phyloP scores from a whole-genome alignment of 352 stramenopile genomes.

The Phytophthora tubulina region DNA sequence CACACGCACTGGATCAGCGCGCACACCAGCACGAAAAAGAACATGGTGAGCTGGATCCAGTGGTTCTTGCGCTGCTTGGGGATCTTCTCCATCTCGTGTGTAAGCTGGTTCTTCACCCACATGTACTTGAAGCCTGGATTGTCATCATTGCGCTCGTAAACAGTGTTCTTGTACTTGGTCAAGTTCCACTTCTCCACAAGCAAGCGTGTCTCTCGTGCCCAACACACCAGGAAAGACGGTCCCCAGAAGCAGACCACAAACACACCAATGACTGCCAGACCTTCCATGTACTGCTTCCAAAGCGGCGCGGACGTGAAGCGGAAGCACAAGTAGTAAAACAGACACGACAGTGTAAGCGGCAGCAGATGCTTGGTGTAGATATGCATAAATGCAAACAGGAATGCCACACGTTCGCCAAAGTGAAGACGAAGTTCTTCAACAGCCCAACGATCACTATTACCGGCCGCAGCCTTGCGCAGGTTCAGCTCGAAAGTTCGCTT shows the following conservation, averaged over 20 bases:
- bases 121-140: conserved; percentile 89
- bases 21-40: conserved; percentile 83
- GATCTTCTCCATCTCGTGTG: conserved; percentile 91
- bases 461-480: conserved; percentile 68
- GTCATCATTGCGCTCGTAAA: conserved; percentile 89
- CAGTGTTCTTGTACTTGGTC: conserved; percentile 90
- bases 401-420: conserved; percentile 90
- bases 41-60: conserved; percentile 88
- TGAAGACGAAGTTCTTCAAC: conserved; percentile 89
- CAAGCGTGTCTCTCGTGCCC: conserved; percentile 88
- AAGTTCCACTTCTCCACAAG: conserved; percentile 92
- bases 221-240: conserved; percentile 84
- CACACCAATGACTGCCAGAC: conserved; percentile 73
- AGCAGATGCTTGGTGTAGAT: conserved; percentile 91
- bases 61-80: conserved; percentile 87
- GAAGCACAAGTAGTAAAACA: conserved; percentile 85
- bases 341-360: conserved; percentile 67
- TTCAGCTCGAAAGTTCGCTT: conserved; percentile 84
- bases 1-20: conserved; percentile 84
- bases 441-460: conserved; percentile 87
- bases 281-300: conserved; percentile 82
- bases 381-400: conserved; percentile 92
- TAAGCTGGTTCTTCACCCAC: conserved; percentile 89
- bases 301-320: conserved; percentile 63
- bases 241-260: conserved; percentile 85